These are phyloP conservation scores for Penicillium psychrosexuale DNA, from an alignment of 2,329 filamentous ascomycete genomes.

Conservation along the genomic window DNA sequence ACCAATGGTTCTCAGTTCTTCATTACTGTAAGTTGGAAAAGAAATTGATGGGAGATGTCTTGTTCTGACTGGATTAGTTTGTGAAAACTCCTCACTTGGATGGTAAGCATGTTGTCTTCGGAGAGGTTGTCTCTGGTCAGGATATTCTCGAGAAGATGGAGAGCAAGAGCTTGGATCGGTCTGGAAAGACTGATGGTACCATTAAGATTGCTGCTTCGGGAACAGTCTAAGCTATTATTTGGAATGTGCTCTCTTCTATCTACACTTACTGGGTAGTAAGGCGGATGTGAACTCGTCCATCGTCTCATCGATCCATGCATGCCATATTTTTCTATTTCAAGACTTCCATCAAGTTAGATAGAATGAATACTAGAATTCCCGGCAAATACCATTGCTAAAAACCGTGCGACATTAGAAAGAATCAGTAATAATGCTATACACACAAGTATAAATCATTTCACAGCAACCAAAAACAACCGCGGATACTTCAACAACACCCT, in stretches of 20 bases:
- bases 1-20: slow-evolving; percentile 73
- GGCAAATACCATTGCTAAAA: rapidly evolving
- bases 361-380: neutral
- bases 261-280: neutral
- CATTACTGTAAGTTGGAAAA: slow-evolving; percentile 52
- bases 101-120: slow-evolving; percentile 64
- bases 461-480: slow-evolving; percentile 55
- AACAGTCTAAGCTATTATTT: neutral
- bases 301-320: neutral
- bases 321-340: neutral
- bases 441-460: slow-evolving; percentile 16
- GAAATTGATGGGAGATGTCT: too few species aligned
- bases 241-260: neutral
- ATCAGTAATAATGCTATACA: neutral
- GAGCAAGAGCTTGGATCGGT: slow-evolving; percentile 18
- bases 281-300: neutral
- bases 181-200: slow-evolving; percentile 6
- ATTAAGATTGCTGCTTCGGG: slow-evolving; percentile 11
- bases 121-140: slow-evolving; percentile 53
- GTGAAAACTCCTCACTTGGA: slow-evolving; percentile 60
- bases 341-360: neutral
- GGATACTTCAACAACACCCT: slow-evolving; percentile 56
- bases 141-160: slow-evolving; percentile 56
- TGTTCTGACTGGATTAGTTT: slow-evolving; percentile 6
- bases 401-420: neutral